Evolutionary conservation across 1,284 basidiomycete genomes (phyloP).

Genomic region (Xanthoconium separans): DNA sequence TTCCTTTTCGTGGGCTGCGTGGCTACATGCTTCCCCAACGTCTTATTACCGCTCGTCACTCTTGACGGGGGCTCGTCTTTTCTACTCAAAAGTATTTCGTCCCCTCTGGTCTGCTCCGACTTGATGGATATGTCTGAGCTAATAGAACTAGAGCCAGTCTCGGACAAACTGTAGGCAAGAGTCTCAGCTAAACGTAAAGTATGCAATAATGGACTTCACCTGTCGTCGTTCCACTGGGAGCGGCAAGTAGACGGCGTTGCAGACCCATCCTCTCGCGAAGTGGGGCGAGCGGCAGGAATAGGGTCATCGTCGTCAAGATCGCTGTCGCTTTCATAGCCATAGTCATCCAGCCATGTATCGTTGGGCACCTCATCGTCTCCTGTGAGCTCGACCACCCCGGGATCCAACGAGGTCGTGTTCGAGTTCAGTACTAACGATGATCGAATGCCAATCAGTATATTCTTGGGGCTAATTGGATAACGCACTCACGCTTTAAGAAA

Average conservation of each 20-base stretch:
- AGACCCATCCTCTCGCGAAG: not conserved
- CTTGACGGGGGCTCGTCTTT: slow-evolving; percentile 12
- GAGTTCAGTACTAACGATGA: slow-evolving; percentile 6
- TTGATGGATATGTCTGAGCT: slow-evolving; percentile 19
- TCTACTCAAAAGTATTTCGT: too few species aligned
- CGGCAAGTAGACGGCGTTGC: too few species aligned
- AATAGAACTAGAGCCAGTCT: slow-evolving; percentile 14
- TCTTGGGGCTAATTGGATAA: not conserved
- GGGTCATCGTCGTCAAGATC: slow-evolving; percentile 26
- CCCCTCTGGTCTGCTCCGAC: not conserved
- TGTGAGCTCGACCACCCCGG: slow-evolving; percentile 10
- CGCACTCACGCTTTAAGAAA: slow-evolving; percentile 22
- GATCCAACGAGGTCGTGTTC: slow-evolving; percentile 12
- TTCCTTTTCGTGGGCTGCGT: slow-evolving; percentile 8
- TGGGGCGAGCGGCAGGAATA: too few species aligned
- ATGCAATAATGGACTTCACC: not conserved
- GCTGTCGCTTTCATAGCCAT: slow-evolving; percentile 31
- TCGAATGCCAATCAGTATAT: too few species aligned
- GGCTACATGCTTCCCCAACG: not conserved
- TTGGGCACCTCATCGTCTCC: slow-evolving; percentile 11
- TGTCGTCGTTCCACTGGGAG: slow-evolving; percentile 2
- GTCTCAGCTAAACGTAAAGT: not conserved
- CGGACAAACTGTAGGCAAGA: slow-evolving; percentile 7
- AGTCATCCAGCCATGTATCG: slow-evolving; percentile 13
- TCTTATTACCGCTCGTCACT: not conserved